These are phyloP conservation scores for Alternaria alternata DNA, from an alignment of 2,329 filamentous ascomycete species.

Conservation along the genomic window DNA sequence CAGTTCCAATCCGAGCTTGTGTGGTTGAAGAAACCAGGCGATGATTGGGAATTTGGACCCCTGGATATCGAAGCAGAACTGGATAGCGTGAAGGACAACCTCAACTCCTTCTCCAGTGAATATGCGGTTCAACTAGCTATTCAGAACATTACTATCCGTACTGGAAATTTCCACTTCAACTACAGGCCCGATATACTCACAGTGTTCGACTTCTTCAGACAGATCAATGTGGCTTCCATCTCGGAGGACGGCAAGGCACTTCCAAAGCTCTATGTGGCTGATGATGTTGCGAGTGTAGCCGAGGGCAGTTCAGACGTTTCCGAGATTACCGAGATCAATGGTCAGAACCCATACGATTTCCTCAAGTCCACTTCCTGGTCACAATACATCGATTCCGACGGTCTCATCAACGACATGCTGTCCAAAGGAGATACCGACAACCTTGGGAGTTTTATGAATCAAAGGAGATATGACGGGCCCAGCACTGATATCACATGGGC, in stretches of 20 bases:
- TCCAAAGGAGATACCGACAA: conserved; percentile 33
- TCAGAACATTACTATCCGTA: conserved; percentile 32
- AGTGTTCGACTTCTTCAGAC: conserved; percentile 30
- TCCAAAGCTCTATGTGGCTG: conserved; percentile 44
- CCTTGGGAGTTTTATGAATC: conserved; percentile 25
- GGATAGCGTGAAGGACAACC: conserved; percentile 40
- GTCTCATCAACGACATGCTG: conserved; percentile 32
- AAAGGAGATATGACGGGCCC: conserved; percentile 31
- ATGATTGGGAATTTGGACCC: conserved; percentile 42
- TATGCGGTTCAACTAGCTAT: conserved; percentile 50
- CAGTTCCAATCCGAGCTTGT: conserved; percentile 49
- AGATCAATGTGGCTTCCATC: conserved; percentile 34
- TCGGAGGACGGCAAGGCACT: conserved; percentile 43
- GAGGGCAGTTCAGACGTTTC: conserved; percentile 31
- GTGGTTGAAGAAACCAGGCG: conserved; percentile 47
- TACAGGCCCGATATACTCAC: conserved; percentile 40
- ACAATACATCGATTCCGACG: conserved; percentile 35
- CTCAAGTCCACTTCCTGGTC: conserved; percentile 26
- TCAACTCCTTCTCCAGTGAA: conserved; percentile 44
- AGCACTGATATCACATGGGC: conserved; percentile 41
- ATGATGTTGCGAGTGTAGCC: conserved; percentile 28
- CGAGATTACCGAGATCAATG: conserved; percentile 37
- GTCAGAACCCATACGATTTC: conserved; percentile 34
- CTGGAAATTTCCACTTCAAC: conserved; percentile 40
- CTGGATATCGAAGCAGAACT: conserved; percentile 48